Percentiles rank a stretch among this genome's conserved stretches.
These are phyloP conservation scores for Infundibulicybe gibba DNA, from an alignment of 768 basidiomycete genomes.

Conservation along the genomic window DNA sequence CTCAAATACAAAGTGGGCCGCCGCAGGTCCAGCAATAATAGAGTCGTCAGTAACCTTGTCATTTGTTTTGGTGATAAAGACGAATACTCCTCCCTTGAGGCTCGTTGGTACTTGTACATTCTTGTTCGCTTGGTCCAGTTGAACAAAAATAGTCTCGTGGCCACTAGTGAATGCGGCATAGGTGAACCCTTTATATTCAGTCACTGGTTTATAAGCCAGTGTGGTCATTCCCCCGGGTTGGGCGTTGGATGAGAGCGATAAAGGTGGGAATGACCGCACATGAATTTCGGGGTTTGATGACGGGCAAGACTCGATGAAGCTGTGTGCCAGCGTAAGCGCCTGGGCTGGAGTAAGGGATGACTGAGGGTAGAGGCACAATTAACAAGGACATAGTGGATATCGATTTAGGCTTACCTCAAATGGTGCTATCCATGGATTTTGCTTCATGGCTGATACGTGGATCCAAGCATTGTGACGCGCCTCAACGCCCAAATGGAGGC, in stretches of 20 bases:
- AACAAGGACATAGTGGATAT: not conserved
- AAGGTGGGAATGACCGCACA: conserved; percentile 40
- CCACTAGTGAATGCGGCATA: conserved; percentile 52
- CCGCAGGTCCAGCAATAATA: conserved; percentile 55
- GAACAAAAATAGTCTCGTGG: conserved; percentile 35
- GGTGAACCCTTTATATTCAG: conserved; percentile 10
- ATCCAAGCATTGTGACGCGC: conserved; percentile 67
- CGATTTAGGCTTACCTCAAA: conserved; percentile 42
- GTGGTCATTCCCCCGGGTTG: conserved; percentile 11
- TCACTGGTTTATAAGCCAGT: conserved; percentile 17
- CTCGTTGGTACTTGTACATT: conserved; percentile 36
- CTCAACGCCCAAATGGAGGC: conserved; percentile 60
- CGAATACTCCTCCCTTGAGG: conserved; percentile 48
- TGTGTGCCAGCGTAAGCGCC: conserved; percentile 32
- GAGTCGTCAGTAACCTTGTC: conserved; percentile 36
- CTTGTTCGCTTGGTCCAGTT: conserved; percentile 22
- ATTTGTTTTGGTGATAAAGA: conserved; percentile 38
- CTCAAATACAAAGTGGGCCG: conserved; percentile 37
- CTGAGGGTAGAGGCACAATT: conserved; percentile 11
- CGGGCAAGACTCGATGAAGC: conserved; percentile 54
- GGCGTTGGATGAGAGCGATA: conserved; percentile 25
- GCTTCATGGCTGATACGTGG: conserved; percentile 41
- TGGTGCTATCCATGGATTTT: conserved; percentile 52
- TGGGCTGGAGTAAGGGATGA: conserved; percentile 37
- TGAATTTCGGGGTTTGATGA: conserved; percentile 41